phyloP scores from a whole-genome alignment of 129 eudicot species.

The Artemisia tridentata region DNA sequence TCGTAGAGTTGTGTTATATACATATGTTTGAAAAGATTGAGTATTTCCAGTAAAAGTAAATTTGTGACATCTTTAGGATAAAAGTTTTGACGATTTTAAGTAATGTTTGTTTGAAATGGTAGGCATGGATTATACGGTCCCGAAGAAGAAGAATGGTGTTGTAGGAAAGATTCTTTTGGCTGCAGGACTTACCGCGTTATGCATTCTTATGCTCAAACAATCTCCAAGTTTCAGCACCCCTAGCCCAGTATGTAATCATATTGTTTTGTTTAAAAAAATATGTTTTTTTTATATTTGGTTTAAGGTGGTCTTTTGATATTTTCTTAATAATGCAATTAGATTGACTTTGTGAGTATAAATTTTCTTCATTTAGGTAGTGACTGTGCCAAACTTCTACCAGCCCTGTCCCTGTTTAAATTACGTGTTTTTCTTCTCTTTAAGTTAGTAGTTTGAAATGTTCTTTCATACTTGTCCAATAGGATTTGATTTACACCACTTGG shows the following conservation, averaged over 20 bases:
- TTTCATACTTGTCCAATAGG: neutral
- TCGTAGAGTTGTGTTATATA: neutral
- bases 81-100: neutral
- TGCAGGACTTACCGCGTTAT: conserved; percentile 56
- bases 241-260: conserved; percentile 41
- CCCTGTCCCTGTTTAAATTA: no score
- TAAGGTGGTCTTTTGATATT: neutral
- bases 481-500: neutral
- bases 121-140: conserved; percentile 68
- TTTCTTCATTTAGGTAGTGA: no score
- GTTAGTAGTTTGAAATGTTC: no score
- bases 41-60: neutral
- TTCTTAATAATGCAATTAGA: no score
- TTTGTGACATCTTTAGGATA: neutral
- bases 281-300: neutral
- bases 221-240: conserved; percentile 51
- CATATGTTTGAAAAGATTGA: no score
- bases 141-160: conserved; percentile 46
- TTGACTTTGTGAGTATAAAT: no score
- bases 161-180: conserved; percentile 55
- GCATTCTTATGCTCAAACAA: conserved; percentile 60
- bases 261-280: neutral
- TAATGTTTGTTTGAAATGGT: conserved; percentile 2
- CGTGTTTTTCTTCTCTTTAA: no score
- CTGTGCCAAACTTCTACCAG: no score